A percentile compares a stretch with the other conserved stretches of the same genome.
Conservation (phyloP, 495 filamentous ascomycete genomes). For the Penicillium coffeae region DNA sequence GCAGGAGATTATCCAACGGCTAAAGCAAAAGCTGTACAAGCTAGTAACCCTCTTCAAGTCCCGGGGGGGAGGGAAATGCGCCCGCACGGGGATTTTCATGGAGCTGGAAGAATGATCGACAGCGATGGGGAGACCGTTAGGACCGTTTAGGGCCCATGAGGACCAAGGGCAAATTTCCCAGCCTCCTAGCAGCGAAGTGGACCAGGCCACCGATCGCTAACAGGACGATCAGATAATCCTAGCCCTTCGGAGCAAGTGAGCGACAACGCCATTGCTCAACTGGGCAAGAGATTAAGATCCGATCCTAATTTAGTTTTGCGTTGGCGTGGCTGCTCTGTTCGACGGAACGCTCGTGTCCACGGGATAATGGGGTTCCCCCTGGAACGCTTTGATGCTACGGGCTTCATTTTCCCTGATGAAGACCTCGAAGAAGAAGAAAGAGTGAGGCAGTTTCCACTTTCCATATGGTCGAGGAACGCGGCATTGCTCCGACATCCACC, state of each 20-base stretch:
- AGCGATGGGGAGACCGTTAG: slow-evolving; percentile 19
- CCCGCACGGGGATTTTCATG: background rate
- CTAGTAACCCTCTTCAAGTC: background rate
- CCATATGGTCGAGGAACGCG: slow-evolving; percentile 1
- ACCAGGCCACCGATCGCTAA: slow-evolving; percentile 23
- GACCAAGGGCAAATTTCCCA: slow-evolving; percentile 5
- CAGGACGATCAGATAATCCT: slow-evolving; percentile 33
- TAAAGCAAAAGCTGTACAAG: background rate
- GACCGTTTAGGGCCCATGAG: slow-evolving; percentile 18
- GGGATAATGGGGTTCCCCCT: background rate
- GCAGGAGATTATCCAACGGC: background rate
- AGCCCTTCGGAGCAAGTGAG: slow-evolving; percentile 25
- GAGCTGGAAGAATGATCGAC: slow-evolving; percentile 19
- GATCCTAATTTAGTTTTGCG: slow-evolving; percentile 31
- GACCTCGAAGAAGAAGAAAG: too few relatives aligned
- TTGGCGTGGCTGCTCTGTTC: too few relatives aligned
- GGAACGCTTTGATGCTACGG: background rate
- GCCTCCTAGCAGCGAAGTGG: slow-evolving; percentile 2
- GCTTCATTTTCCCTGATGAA: too few relatives aligned
- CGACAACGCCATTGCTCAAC: slow-evolving; percentile 24
- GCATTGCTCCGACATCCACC: slow-evolving; percentile 16
- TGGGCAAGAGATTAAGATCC: slow-evolving; percentile 32
- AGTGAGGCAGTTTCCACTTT: too few relatives aligned
- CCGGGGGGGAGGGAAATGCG: background rate
- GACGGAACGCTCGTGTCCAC: too few relatives aligned